These are phyloP conservation scores for Stevia rebaudiana DNA, from an alignment of 140 eudicot species.

Conservation along the genomic window DNA sequence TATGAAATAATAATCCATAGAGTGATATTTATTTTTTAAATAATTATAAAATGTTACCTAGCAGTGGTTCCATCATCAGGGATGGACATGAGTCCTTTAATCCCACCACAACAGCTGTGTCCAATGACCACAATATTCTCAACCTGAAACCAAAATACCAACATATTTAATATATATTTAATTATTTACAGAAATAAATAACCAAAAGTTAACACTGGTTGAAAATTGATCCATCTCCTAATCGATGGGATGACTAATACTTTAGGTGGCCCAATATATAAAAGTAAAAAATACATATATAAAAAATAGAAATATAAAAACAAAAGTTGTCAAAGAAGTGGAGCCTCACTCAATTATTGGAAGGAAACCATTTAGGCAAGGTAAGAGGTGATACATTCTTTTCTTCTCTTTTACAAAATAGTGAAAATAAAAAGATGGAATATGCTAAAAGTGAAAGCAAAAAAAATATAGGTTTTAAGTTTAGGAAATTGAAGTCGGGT, in stretches of 20 bases:
- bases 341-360: conserved; percentile 14
- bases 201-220: background rate
- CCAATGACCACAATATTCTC: conserved; percentile 90
- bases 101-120: conserved; percentile 95
- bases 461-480: no score
- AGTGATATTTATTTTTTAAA: background rate
- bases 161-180: background rate
- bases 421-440: conserved; percentile 2
- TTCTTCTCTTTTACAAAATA: background rate
- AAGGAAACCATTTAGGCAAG: conserved; percentile 13
- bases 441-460: background rate
- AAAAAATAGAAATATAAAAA: background rate
- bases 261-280: conserved; percentile 16
- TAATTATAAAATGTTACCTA: conserved; percentile 23
- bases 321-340: background rate
- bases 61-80: conserved; percentile 84
- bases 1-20: background rate
- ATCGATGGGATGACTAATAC: conserved; percentile 9
- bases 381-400: background rate
- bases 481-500: no score
- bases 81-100: conserved; percentile 92
- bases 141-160: conserved; percentile 24
- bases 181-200: conserved; percentile 2
- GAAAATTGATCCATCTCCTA: conserved; percentile 19
- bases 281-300: background rate